Percentiles rank a stretch among this genome's conserved stretches.
phyloP scores from a whole-genome alignment of 352 stramenopile species.

The Phytophthora fragariaefolia region DNA sequence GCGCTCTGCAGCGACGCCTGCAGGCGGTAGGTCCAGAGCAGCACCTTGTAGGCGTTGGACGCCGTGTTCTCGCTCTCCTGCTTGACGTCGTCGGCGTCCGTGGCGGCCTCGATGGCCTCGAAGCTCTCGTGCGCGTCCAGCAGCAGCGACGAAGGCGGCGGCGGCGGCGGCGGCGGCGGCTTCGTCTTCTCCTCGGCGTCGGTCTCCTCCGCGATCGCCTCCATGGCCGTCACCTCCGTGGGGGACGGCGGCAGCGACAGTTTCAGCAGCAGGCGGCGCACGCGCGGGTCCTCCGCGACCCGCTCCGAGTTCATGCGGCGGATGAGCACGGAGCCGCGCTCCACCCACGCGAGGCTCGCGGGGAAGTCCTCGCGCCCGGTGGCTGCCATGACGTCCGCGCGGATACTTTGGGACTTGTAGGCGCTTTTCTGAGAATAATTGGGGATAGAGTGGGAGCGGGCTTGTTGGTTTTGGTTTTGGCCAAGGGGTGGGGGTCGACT shows the following conservation, averaged over 20 bases:
- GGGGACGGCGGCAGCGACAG: slow-evolving; percentile 33
- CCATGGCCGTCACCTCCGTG: slow-evolving; percentile 34
- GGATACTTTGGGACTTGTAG: not conserved
- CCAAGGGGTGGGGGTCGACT: too few relatives aligned
- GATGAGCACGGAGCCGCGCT: slow-evolving; percentile 84
- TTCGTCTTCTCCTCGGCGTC: slow-evolving; percentile 45
- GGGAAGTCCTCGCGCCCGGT: slow-evolving; percentile 56
- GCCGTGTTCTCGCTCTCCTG: slow-evolving; percentile 81
- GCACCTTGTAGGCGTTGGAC: slow-evolving; percentile 70
- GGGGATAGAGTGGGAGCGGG: too few relatives aligned
- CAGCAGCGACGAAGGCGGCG: slow-evolving; percentile 31
- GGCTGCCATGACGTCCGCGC: slow-evolving; percentile 6
- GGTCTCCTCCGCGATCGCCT: slow-evolving; percentile 36
- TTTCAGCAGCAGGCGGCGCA: slow-evolving; percentile 67
- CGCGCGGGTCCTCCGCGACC: slow-evolving; percentile 81
- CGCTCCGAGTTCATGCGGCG: slow-evolving; percentile 91
- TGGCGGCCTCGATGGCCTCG: slow-evolving; percentile 71
- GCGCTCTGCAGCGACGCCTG: slow-evolving; percentile 78
- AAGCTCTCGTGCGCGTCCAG: slow-evolving; percentile 63
- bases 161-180: not conserved
- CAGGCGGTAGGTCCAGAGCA: slow-evolving; percentile 84
- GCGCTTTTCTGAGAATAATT: slow-evolving; percentile 12
- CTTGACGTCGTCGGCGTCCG: slow-evolving; percentile 58
- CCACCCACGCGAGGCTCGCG: slow-evolving; percentile 68
- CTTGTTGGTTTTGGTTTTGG: too few relatives aligned